Conservation (phyloP, 352 stramenopile species). For the Saprolegnia parasitica region DNA sequence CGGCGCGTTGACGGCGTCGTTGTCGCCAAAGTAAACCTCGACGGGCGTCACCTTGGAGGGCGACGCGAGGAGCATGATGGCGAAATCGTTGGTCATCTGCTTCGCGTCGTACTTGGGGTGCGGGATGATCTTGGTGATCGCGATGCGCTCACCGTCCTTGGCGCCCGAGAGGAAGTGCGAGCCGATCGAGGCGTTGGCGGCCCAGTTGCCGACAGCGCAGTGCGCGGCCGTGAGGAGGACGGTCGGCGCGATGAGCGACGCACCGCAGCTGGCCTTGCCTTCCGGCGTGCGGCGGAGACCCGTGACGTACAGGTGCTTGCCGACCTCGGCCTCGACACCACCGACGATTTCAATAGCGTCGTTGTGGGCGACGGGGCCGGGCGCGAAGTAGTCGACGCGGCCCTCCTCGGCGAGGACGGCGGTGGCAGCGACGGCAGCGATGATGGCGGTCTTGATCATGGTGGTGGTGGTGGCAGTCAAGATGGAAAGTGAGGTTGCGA, state of each 20-base stretch:
- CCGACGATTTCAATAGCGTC: neutral
- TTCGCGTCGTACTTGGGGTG: constrained; percentile 48
- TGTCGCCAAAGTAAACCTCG: constrained; percentile 42
- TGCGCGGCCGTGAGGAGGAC: constrained; percentile 62
- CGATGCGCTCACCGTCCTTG: constrained; percentile 45
- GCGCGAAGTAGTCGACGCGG: constrained; percentile 32
- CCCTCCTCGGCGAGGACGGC: constrained; percentile 31
- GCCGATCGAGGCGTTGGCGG: constrained; percentile 51
- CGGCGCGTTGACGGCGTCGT: constrained; percentile 45
- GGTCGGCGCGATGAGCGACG: constrained; percentile 57
- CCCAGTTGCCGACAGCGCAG: constrained; percentile 36
- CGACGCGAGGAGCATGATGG: constrained; percentile 46
- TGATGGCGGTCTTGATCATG: neutral
- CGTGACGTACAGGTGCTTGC: constrained; percentile 42
- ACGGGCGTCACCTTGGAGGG: constrained; percentile 40
- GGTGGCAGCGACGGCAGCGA: neutral
- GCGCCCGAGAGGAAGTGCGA: constrained; percentile 47
- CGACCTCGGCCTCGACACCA: constrained; percentile 16
- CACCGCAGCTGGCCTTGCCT: constrained; percentile 48
- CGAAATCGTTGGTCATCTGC: constrained; percentile 51
- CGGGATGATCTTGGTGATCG: constrained; percentile 40
- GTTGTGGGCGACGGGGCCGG: constrained; percentile 30
- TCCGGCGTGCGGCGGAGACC: constrained; percentile 38
- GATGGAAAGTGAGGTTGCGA: neutral
- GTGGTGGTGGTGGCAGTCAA: neutral